Base-by-base conservation (phyloP, 768 basidiomycete genomes). In the Rhodocollybia butyracea region DNA sequence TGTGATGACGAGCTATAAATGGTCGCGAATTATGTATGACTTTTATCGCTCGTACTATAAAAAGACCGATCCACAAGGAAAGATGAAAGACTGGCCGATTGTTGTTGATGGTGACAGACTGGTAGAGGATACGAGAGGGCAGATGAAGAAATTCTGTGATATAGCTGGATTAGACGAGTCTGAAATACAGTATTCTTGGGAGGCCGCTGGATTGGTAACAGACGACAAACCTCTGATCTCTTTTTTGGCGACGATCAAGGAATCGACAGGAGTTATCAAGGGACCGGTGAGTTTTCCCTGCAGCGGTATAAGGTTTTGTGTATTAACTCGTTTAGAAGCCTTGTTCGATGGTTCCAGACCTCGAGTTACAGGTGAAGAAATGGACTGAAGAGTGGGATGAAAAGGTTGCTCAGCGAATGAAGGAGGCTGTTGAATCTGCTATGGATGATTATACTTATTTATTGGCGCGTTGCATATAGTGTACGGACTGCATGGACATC, bases 391-490 rank as follows among this genome's bases (percentile, higher is more conserved):
- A 54, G n/a, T 43, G 30, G 31, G 32, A 38, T 29, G 53, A 45
- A 24, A 26, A 34, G 5, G 43, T 46, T 8, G 53, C 42, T 3
- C 15, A 46, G 36, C 26, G 30, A 19, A 12, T 54, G 7, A 54
- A 46, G 24, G 42, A 54, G 24, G 27, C 41, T 8, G 42, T 54
- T 8, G 41, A 34, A 22, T 21, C 53, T 22, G 24, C 53, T 3
- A 43, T 54, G 29, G 53, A 54, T n/a, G 53, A 54, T 38, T 54
- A 54, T 27, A 21, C 45, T 13, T 54, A 54, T 46, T 30, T 54
- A 5, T 45, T 13, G 13, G 30, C 26, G 12, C 5, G 4, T 10
- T 27, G 43, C 30, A 45, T 45, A 15, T 45, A 24, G n/a, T n/a
- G n/a, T n/a, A n/a, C n/a, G n/a, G n/a, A n/a, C n/a, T n/a, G n/a